These are phyloP conservation scores for Inosperma sp. DNA, from an alignment of 768 basidiomycete species.

Conservation along the genomic window DNA sequence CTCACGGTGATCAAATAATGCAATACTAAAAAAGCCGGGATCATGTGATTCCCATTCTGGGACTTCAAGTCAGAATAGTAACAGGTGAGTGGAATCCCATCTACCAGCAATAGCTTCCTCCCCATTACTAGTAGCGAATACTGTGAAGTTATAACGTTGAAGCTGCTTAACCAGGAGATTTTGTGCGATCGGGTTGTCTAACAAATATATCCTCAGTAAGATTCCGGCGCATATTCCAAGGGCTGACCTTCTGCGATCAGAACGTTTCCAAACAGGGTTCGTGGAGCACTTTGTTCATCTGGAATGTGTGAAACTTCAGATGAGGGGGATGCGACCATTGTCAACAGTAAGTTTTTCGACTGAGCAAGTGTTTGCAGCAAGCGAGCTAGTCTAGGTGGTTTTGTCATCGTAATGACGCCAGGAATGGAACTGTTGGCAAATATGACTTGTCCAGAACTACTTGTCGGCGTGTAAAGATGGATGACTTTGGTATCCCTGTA, in stretches of 20 bases:
- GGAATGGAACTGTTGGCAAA: conserved; percentile 47
- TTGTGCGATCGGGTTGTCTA: conserved; percentile 70
- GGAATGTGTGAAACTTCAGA: conserved; percentile 39
- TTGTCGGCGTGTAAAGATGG: conserved; percentile 69
- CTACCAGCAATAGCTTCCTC: conserved; percentile 60
- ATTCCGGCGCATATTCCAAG: too few species aligned
- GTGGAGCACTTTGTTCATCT: conserved; percentile 45
- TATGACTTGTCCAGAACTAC: conserved; percentile 46
- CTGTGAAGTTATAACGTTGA: conserved; percentile 54
- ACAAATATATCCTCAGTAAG: not conserved
- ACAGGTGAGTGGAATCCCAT: conserved; percentile 3
- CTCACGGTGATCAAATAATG: conserved; percentile 73
- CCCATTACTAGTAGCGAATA: conserved; percentile 60
- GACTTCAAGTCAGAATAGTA: conserved; percentile 4
- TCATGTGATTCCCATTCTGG: conserved; percentile 65
- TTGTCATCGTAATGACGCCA: conserved; percentile 64
- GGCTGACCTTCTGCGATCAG: conserved; percentile 65
- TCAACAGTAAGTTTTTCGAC: conserved; percentile 49
- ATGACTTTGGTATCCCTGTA: conserved; percentile 59
- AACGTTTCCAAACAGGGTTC: conserved; percentile 61
- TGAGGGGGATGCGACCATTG: conserved; percentile 34
- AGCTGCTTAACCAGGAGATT: conserved; percentile 64
- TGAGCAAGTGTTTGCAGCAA: conserved; percentile 59
- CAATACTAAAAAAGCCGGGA: conserved; percentile 65
- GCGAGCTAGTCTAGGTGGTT: conserved; percentile 59